Evolutionary conservation across 148 eudicot genomes (phyloP), one percentile per base, ranked within the genome.

Genomic region (Rhododendron kiyosumense): DNA sequence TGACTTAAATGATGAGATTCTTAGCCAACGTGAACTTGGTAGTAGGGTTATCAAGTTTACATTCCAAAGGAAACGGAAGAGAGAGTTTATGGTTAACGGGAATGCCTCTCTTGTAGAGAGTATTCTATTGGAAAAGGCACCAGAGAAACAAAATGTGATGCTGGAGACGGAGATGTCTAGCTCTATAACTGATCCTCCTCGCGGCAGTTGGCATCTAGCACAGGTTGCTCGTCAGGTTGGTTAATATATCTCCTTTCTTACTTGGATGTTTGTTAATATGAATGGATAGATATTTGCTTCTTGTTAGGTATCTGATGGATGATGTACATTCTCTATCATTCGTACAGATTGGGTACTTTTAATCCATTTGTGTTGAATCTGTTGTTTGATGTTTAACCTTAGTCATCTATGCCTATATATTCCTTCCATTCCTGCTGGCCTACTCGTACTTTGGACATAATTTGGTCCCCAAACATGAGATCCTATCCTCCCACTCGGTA

Each of bases 61-160:
- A 28, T 93, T 89, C 82, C 93, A 92, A 85, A 92, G 95, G 85
- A 93, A 92, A 86, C 81, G 95, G 45, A 93, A 88, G 89, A 92
- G 85, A 85, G 89, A 84, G 30, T n/a, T 84, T 71, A 11, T 79
- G 51, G 84, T 48, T 84, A 87, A 90, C 32, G 78, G 76, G 71
- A 54, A 57, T 71, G 81, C 49, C 41, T 81, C 89, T 69, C 81
- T 84, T 69, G 92, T 87, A 78, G 88, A 87, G 61, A 83, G 46
- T 77, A 83, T 86, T 78, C 81, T 34, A 74, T 85, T 87, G 84
- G 84, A 80, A 71, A 84, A 73, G 80, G 85, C 48, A 5, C 89
- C 69, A 75, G 94, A 90, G 83, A 84, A 71, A 65, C 90, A 89
- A 83, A 86, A 85, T 87, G 85, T 77, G 36, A 49, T 85, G 78